These are phyloP conservation scores for Zoysia japonica DNA, from an alignment of 176 grass and related monocot genomes.

Conservation along the genomic window DNA sequence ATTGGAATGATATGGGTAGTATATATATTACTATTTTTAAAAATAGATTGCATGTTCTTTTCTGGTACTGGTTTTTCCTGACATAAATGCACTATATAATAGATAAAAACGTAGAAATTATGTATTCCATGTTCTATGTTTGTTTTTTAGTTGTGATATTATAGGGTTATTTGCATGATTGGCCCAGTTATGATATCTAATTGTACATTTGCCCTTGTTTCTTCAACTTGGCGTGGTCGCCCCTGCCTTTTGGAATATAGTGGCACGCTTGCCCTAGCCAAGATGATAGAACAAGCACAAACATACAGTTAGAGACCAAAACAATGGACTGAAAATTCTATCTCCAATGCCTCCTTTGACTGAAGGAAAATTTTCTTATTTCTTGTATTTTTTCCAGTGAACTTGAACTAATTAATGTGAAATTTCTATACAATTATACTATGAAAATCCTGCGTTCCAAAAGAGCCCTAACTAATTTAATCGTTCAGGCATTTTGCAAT, in stretches of 20 bases:
- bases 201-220: background rate
- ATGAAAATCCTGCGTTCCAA: too few relatives aligned
- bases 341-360: background rate
- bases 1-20: background rate
- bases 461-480: background rate
- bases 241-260: background rate
- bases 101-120: background rate
- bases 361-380: too few relatives aligned
- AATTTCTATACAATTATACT: too few relatives aligned
- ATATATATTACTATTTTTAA: background rate
- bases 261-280: background rate
- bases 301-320: background rate
- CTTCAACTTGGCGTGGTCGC: background rate
- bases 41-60: slow-evolving; percentile 4
- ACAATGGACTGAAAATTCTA: background rate
- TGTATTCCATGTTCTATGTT: background rate
- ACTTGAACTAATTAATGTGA: too few relatives aligned
- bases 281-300: background rate
- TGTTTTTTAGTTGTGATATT: slow-evolving; percentile 27
- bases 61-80: background rate
- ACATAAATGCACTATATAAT: background rate
- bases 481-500: slow-evolving; percentile 87
- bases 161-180: background rate
- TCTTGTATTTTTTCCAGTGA: too few relatives aligned
- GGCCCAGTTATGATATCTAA: background rate